Percentiles rank a stretch among this genome's conserved stretches.
These are phyloP conservation scores for Syncephalis plumigaleata DNA, from an alignment of 371 early-diverging fungal genomes.

Conservation along the genomic window DNA sequence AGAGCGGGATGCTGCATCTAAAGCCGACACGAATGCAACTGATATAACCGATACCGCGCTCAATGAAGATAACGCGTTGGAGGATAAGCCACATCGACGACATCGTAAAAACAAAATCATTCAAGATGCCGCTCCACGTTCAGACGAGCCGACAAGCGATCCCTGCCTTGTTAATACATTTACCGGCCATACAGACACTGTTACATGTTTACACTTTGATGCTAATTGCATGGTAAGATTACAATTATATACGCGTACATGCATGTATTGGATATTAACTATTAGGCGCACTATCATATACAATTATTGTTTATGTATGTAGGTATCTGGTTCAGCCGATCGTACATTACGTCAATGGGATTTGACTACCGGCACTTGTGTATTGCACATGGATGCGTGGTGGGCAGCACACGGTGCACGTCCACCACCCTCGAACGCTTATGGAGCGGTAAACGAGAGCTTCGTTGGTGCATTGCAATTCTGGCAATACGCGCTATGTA, in stretches of 20 bases:
- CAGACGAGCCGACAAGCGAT: conserved; percentile 1
- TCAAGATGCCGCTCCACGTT: not conserved
- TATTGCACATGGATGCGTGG: conserved; percentile 39
- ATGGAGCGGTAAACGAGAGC: conserved; percentile 22
- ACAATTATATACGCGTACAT: too few species aligned
- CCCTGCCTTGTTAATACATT: conserved; percentile 21
- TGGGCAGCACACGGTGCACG: conserved; percentile 33
- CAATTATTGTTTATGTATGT: conserved; percentile 1
- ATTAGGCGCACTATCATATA: not conserved
- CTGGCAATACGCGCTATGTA: conserved; percentile 62
- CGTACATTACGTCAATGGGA: conserved; percentile 84
- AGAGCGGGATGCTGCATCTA: not conserved
- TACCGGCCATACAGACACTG: conserved; percentile 28
- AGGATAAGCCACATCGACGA: not conserved
- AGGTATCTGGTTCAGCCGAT: conserved; percentile 76
- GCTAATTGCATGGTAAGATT: conserved; percentile 18
- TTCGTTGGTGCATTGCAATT: conserved; percentile 63
- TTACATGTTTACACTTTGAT: conserved; percentile 30
- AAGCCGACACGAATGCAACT: not conserved
- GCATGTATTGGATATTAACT: too few species aligned
- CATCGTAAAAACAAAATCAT: too few species aligned
- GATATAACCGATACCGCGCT: not conserved
- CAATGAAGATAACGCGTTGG: not conserved
- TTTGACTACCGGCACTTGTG: conserved; percentile 47
- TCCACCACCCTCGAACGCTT: conserved; percentile 6